Evolutionary conservation across 179 eudicot genomes (phyloP).

Genomic region (Actinidia arguta): DNA sequence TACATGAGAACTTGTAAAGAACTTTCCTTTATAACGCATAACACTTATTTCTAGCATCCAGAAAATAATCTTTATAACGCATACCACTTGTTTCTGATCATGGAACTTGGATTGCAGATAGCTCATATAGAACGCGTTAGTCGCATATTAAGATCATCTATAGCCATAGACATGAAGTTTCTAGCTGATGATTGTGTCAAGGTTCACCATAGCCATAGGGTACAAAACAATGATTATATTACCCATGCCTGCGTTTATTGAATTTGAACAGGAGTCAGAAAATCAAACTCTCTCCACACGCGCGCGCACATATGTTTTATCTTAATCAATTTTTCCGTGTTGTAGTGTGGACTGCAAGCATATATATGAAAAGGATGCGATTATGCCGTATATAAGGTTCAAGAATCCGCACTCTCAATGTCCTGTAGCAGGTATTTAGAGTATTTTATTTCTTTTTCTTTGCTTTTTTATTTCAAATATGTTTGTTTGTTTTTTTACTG

Average conservation of each 20-base stretch:
- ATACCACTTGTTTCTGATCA: no score
- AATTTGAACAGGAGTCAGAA: neutral
- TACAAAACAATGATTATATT: neutral
- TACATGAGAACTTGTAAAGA: no score
- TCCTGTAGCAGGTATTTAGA: constrained; percentile 71
- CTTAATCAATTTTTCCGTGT: neutral
- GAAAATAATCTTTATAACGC: no score
- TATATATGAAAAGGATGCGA: constrained; percentile 71
- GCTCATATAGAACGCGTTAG: neutral
- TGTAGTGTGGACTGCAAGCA: constrained; percentile 95
- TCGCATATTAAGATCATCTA: neutral
- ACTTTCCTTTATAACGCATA: no score
- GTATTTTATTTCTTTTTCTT: neutral
- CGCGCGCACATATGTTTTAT: neutral
- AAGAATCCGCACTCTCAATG: constrained; percentile 42
- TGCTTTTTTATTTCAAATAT: no score
- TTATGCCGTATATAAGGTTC: constrained; percentile 51
- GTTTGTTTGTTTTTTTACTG: constrained; percentile 7
- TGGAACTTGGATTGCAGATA: no score
- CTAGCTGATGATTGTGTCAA: neutral
- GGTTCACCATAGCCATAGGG: neutral
- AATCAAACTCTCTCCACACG: neutral
- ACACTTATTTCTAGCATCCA: no score
- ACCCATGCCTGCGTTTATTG: neutral
- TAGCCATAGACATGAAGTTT: neutral